A percentile compares a stretch with the other conserved stretches of the same genome.
These are phyloP conservation scores for Aspergillus funiculosus DNA, from an alignment of 495 filamentous ascomycete species.

Conservation along the genomic window DNA sequence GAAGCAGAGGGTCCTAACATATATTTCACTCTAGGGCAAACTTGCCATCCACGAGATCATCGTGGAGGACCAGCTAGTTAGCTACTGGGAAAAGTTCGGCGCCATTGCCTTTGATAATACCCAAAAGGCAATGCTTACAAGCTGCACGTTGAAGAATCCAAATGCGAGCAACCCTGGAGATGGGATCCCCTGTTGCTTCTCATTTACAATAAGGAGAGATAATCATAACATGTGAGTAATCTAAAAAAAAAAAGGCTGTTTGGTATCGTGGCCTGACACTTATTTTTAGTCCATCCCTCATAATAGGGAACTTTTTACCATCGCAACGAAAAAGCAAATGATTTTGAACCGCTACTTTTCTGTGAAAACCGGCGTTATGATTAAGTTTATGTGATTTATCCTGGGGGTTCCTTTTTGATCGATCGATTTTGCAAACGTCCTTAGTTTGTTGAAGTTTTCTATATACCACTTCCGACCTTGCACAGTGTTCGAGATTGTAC, in stretches of 20 bases:
- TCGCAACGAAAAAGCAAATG: conserved; percentile 31
- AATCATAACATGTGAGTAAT: conserved; percentile 86
- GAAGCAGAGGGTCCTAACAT: conserved; percentile 4
- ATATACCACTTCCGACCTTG: conserved; percentile 8
- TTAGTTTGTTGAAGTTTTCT: background rate
- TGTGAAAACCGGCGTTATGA: conserved; percentile 1
- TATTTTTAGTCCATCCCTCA: conserved; percentile 70
- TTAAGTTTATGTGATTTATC: no score
- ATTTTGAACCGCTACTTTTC: background rate
- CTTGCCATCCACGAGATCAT: conserved; percentile 94
- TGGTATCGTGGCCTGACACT: conserved; percentile 2
- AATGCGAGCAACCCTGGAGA: conserved; percentile 63
- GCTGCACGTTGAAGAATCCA: conserved; percentile 85
- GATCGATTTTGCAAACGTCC: no score
- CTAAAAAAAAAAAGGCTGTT: background rate
- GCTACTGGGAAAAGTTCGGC: conserved; percentile 99
- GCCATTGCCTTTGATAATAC: conserved; percentile 94
- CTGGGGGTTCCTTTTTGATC: no score
- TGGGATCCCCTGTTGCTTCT: conserved; percentile 90
- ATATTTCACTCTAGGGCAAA: conserved; percentile 60
- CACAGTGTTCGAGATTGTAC: conserved; percentile 5
- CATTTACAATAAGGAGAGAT: conserved; percentile 91
- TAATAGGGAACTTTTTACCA: conserved; percentile 94
- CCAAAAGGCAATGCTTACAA: conserved; percentile 96
- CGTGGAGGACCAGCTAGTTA: conserved; percentile 85